Evolutionary conservation across 1,139 yeast genomes (phyloP).

Genomic region (Pichiaceae sp.): DNA sequence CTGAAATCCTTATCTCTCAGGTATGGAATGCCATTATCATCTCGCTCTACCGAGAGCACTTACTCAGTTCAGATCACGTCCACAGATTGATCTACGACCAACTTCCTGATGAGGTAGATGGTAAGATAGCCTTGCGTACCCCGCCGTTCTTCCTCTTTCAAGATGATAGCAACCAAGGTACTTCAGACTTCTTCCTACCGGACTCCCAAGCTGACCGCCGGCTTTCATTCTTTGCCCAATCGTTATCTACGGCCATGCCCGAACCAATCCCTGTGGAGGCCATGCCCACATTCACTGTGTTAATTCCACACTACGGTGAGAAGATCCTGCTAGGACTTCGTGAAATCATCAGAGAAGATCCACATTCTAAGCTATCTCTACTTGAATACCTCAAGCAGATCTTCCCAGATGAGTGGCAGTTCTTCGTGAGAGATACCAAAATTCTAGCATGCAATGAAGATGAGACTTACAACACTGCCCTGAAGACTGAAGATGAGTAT

Average conservation of each 20-base stretch:
- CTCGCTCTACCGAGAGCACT: conserved; percentile 70
- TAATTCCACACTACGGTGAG: conserved; percentile 81
- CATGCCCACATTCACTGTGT: conserved; percentile 79
- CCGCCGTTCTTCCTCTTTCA: conserved; percentile 72
- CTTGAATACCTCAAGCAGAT: conserved; percentile 68
- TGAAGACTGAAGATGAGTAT: conserved; percentile 23
- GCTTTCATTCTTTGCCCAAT: conserved; percentile 81
- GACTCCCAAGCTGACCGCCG: conserved; percentile 76
- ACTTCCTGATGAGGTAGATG: conserved; percentile 31
- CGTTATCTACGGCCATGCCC: conserved; percentile 68
- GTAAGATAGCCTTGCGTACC: conserved; percentile 35
- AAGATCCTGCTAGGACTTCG: conserved; percentile 55
- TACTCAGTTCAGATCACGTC: conserved; percentile 66
- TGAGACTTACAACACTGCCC: conserved; percentile 13
- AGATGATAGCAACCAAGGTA: conserved; percentile 44
- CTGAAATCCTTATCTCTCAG: conserved; percentile 50
- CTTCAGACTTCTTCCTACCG: conserved; percentile 36
- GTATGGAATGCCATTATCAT: conserved; percentile 76
- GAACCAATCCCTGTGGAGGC: conserved; percentile 63
- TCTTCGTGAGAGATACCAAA: conserved; percentile 44
- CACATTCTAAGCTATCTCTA: conserved; percentile 53
- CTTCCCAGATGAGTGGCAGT: conserved; percentile 67
- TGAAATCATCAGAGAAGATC: conserved; percentile 61
- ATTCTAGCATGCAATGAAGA: conserved; percentile 13
- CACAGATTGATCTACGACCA: conserved; percentile 50